Percentiles rank a stretch among this genome's conserved stretches.
Evolutionary conservation across 1,284 basidiomycete genomes (phyloP).

Genomic region (Cryptococcus hybrid): DNA sequence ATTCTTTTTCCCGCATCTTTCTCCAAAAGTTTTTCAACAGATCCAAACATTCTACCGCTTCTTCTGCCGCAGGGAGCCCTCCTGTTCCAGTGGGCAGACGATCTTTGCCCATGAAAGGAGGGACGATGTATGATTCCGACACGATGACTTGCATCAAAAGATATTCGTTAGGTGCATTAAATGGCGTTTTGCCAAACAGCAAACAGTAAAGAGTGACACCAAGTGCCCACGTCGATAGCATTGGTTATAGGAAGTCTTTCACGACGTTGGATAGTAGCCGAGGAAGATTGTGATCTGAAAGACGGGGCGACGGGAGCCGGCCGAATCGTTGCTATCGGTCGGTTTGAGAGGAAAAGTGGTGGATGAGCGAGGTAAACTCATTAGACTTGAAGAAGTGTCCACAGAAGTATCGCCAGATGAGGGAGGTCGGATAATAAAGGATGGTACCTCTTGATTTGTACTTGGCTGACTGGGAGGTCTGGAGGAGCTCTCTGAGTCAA

Average conservation of each 20-base stretch:
- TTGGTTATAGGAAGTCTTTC: slow-evolving; percentile 74
- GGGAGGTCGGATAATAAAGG: slow-evolving; percentile 39
- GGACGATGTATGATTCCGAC: slow-evolving; percentile 70
- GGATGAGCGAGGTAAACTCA: slow-evolving; percentile 12
- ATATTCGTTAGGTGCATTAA: slow-evolving; percentile 68
- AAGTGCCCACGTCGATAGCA: slow-evolving; percentile 96
- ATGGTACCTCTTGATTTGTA: slow-evolving; percentile 21
- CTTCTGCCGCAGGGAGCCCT: slow-evolving; percentile 33
- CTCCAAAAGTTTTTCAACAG: slow-evolving; percentile 73
- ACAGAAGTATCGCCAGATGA: slow-evolving; percentile 13
- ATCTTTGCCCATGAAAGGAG: slow-evolving; percentile 73
- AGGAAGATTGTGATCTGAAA: slow-evolving; percentile 31
- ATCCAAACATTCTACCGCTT: slow-evolving; percentile 61
- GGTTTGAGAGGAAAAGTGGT: slow-evolving; percentile 21
- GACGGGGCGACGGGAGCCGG: slow-evolving; percentile 33
- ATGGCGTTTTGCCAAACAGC: slow-evolving; percentile 80
- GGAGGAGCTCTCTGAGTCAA: slow-evolving; percentile 24
- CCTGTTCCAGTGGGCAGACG: slow-evolving; percentile 62
- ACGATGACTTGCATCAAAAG: slow-evolving; percentile 82
- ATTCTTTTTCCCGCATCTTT: slow-evolving; percentile 80
- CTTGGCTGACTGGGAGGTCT: slow-evolving; percentile 11
- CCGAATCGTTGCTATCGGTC: slow-evolving; percentile 26
- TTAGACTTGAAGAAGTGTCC: slow-evolving; percentile 5
- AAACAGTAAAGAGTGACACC: slow-evolving; percentile 97
- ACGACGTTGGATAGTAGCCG: slow-evolving; percentile 18